Base-by-base conservation (phyloP, 1,284 basidiomycete species). In the Ceratobasidium sp. region DNA sequence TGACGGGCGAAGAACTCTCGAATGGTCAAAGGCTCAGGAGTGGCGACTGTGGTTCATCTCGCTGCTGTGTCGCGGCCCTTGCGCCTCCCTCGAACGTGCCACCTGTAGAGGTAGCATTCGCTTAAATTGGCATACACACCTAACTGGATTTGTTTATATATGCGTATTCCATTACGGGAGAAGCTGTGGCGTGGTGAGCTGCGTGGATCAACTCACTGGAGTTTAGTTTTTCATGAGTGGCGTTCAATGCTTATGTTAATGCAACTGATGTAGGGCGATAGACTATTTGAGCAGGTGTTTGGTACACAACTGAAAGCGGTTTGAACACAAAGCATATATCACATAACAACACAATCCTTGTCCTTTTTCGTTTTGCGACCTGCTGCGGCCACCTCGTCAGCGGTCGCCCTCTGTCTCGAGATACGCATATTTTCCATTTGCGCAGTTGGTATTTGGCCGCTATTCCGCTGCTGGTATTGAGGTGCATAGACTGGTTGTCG, bases 341-440 rank as follows among this genome's bases (percentile, higher is more conserved):
- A 90, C 88, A 90, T 90, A 66, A 90, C 83, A 62, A 88, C 78
- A 79, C 89, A 91, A 72, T 86, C 84, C 73, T 78, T 81, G 77
- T 86, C 84, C 73, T 85, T 86, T 75, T 83, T 83, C 53, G 75
- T 63, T 61, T 77, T 78, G 36, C 74, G 74, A 36, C 59, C 51
- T 4, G 59, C 51, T 11, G 36, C 36, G 25, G 71, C 54, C 66
- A 71, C 42, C 30, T 71, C 46, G 28, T 72, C 73, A 44, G 60
- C 62, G 36, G 62, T 63, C 49, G 51, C 12, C 2, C 36, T 28
- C 40, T 48, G 60, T 11, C 53, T 21, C 42, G 73, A 74, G 49
- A 75, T 76, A 77, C 75, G 59, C 74, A 69, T 58, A 21, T 69
- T 69, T 30, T 75, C 53, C 73, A 69, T 75, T 76, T 77, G 59